Base-by-base conservation (phyloP, 768 basidiomycete species). In the Wakefieldia striispora region DNA sequence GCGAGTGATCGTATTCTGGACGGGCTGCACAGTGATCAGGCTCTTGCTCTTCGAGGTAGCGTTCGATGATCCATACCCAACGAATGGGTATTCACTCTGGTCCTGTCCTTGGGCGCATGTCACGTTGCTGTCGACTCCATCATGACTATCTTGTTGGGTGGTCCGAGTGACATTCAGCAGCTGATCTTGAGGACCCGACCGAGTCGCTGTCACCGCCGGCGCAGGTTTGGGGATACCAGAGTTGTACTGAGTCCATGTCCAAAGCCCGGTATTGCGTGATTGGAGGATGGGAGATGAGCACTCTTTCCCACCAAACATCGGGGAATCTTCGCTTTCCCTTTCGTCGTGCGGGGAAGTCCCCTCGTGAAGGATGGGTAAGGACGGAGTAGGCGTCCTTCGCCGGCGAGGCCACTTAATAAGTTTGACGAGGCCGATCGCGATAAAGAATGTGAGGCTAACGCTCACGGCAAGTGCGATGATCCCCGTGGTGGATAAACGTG, bases 271-370 rank as follows among this genome's bases (percentile, higher is more conserved):
- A 40, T 75, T 57, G 21, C 67, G 61, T 43, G 45, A 27, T 40
- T 56, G 52, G 21, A 54, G 45, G 12, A 53, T 58, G 24, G 56
- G 65, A 1, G 81, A 77, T 3, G 79, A 77, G 31, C 78, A 67
- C 37, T 89, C 86, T 58, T 82, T 82, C 2, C 88, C 87, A n/a
- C 88, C 87, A 57, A 91, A 90, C 31, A 89, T 69, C 21, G 84
- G 86, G 3, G 87, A 88, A 21, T 83, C 83, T 47, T 83, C 79
- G 8, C 71, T 61, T 31, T 72, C 67, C 49, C 69, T 73, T 40
- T 65, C 66, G 35, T 81, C 72, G 36, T 75, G 73, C 21, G 79
- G 76, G 12, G 74, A 64, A 51, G 73, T 77, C 12, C 68, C 70
- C 34, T 86, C 81, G 49, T 84, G 81, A 12, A 85, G 70, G 40